These are phyloP conservation scores for Ceratocystis ficicola DNA, from an alignment of 2,329 filamentous ascomycete genomes.

Conservation along the genomic window DNA sequence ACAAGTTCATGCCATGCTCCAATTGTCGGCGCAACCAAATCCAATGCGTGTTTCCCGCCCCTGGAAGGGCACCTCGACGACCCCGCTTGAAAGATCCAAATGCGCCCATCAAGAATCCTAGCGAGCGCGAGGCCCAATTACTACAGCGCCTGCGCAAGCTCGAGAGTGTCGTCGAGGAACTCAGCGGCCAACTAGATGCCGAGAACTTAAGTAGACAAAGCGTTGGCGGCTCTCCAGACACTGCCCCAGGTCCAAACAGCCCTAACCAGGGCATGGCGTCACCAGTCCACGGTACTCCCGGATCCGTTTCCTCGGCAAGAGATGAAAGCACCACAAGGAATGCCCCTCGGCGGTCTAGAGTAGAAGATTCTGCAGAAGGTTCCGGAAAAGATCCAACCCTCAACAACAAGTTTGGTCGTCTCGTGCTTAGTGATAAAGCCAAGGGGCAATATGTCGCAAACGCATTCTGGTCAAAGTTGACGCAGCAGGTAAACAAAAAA, in stretches of 20 bases:
- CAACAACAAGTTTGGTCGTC: constrained; percentile 22
- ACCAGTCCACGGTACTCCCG: constrained; percentile 15
- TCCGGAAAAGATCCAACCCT: constrained; percentile 13
- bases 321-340: background rate
- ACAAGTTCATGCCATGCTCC: constrained; percentile 64
- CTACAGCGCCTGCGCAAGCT: constrained; percentile 60
- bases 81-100: constrained; percentile 53
- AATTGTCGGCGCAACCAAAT: constrained; percentile 61
- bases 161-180: constrained; percentile 61
- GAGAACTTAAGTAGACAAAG: constrained; percentile 31
- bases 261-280: constrained; percentile 13
- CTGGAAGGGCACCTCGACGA: constrained; percentile 58
- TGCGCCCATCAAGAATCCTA: constrained; percentile 47
- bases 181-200: constrained; percentile 52
- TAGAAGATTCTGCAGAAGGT: constrained; percentile 12
- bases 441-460: constrained; percentile 52
- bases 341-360: background rate
- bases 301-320: constrained; percentile 11
- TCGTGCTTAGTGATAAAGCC: constrained; percentile 22
- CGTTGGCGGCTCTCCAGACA: constrained; percentile 17
- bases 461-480: constrained; percentile 64
- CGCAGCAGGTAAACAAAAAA: constrained; percentile 49
- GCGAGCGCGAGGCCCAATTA: constrained; percentile 54
- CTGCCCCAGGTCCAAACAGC: constrained; percentile 4
- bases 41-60: constrained; percentile 62